Evolutionary conservation across 202 grass and related monocot genomes (phyloP), one percentile per base, ranked within the genome.

Genomic region (Eragrostis tef): DNA sequence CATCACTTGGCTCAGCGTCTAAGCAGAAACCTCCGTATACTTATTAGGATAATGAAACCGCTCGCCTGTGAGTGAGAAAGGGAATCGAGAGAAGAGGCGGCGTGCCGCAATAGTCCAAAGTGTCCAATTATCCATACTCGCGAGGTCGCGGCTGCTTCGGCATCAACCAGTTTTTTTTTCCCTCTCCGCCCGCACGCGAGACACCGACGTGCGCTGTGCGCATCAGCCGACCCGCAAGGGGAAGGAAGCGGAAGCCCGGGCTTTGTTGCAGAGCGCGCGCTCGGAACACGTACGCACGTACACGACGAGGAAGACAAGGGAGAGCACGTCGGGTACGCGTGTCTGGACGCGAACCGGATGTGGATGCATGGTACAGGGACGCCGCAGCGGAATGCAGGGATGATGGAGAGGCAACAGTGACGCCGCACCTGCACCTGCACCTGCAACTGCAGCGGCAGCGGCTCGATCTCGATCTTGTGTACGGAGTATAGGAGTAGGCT

Each of bases 391-490:
- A 25, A 39, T 0, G 6, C 6, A 20, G 42, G 7, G 25, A 11
- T 14, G 13, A 25, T 24, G 19, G 10, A 0, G 25, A 58, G 3
- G 9, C 19, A 70, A 84, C 72, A 84, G 72, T 48, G 81, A 84
- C 72, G 50, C 41, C 62, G 64, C 81, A 76, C 64, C 73, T 12
- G 82, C 63, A 34, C 9, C 17, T 14, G 22, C 57, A n/a, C n/a
- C n/a, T n/a, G n/a, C n/a, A n/a, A n/a, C n/a, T n/a, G n/a, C n/a
- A n/a, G n/a, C n/a, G n/a, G n/a, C n/a, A n/a, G n/a, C n/a, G n/a
- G n/a, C n/a, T n/a, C n/a, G n/a, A n/a, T n/a, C n/a, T n/a, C n/a
- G n/a, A n/a, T n/a, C n/a, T n/a, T n/a, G n/a, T n/a, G n/a, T n/a
- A n/a, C n/a, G n/a, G n/a, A n/a, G n/a, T n/a, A n/a, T n/a, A n/a